Evolutionary conservation across 75 land plant genomes (phyloP), one percentile per base, ranked within the genome.

Genomic region (Cupressus sempervirens): DNA sequence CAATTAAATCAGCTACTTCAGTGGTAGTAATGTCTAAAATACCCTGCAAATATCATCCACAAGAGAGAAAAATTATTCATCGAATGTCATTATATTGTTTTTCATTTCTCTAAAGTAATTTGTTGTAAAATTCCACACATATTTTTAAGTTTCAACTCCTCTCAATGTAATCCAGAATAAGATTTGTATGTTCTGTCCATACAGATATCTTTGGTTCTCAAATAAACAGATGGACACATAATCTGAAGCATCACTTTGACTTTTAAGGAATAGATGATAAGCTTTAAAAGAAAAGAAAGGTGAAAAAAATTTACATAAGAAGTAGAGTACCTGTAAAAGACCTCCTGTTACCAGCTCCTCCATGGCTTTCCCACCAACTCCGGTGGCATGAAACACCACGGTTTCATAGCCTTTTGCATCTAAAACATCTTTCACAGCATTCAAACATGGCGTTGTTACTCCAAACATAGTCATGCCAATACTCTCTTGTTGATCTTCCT

Each of bases 391-490:
- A 88, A 98, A 98, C 29, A 98, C 93, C 76, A 98, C 82, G 43
- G 95, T 90, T 85, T 98, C 99, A 85, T 86, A 98, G 1, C 99
- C 99, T 91, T 94, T 93, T 65, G 86, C 82, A 41, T 62, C 86
- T 89, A 98, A 85, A 73, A 92, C 90, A 58, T 93, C 90, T 83
- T 90, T 91, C 30, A 95, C 95, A 82, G 92, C 90, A 93, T 87
- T 91, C 26, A 96, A 94, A 89, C 99, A 98, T 40, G 98, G 95
- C 16, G 99, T 98, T 14, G 99, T 98, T 79, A 98, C 95, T 80
- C 99, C 99, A 93, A 98, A 98, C 99, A 98, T 98, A 26, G 99
- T 98, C 76, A 98, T 84, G 5, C 93, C 99, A 26, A 98, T 93
- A 29, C 93, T 94, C 7, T 84, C 68, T 56, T 89, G 89, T 70